phyloP scores from a whole-genome alignment of 352 stramenopile genomes.

The Pythium sukuiense region DNA sequence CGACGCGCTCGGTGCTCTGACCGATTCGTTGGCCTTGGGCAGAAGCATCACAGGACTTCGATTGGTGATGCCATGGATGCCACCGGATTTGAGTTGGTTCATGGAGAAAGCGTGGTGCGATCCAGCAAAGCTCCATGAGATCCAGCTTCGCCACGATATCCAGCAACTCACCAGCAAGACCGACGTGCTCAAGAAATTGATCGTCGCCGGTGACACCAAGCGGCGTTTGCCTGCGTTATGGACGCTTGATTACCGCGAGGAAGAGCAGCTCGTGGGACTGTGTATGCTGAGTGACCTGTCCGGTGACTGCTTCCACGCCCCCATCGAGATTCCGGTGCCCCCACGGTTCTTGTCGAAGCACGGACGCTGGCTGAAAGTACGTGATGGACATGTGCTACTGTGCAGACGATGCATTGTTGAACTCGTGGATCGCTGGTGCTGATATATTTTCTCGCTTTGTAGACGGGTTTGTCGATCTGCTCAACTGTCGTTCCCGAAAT shows the following conservation, averaged over 20 bases:
- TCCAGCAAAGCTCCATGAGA: constrained; percentile 4
- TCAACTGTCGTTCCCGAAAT: constrained; percentile 13
- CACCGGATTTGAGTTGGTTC: constrained; percentile 21
- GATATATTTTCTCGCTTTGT: not conserved
- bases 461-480: constrained; percentile 8
- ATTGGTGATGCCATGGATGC: constrained; percentile 11
- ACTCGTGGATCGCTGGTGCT: not conserved
- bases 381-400: not conserved
- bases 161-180: constrained; percentile 14
- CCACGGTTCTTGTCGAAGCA: not conserved
- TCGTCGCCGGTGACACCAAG: constrained; percentile 9
- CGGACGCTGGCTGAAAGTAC: not conserved
- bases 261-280: constrained; percentile 3
- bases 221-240: constrained; percentile 22
- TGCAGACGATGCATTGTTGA: not conserved
- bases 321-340: constrained; percentile 11
- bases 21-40: constrained; percentile 2
- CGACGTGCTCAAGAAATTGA: constrained; percentile 15
- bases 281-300: constrained; percentile 28
- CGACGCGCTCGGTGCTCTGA: not conserved
- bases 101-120: constrained; percentile 21
- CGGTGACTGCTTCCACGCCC: constrained; percentile 23
- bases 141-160: constrained; percentile 10
- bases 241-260: constrained; percentile 2
- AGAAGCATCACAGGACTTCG: not conserved